Conservation (phyloP, 805 yeast species). For the Sugiyamaella lignohabitans region DNA sequence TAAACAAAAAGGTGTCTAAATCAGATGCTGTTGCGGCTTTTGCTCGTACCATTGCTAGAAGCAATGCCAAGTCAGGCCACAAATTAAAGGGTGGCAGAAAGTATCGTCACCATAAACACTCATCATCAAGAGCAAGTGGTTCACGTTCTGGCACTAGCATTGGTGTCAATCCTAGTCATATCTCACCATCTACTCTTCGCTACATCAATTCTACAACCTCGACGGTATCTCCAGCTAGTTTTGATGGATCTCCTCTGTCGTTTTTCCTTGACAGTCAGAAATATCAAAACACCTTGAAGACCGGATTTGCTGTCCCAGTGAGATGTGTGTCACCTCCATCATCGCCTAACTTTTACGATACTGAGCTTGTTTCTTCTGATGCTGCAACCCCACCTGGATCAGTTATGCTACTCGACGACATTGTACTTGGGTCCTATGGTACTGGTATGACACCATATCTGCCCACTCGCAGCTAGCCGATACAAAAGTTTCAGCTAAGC, state of each 20-base stretch:
- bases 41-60: slow-evolving; percentile 21
- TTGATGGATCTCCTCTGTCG: slow-evolving; percentile 1
- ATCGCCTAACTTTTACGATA: slow-evolving; percentile 7
- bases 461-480: slow-evolving; percentile 11
- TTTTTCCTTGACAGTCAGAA: slow-evolving; percentile 5
- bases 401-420: slow-evolving; percentile 18
- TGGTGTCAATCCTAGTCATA: background rate
- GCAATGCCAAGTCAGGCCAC: slow-evolving; percentile 7
- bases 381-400: slow-evolving; percentile 25
- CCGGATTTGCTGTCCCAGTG: slow-evolving; percentile 3
- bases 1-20: slow-evolving; percentile 5
- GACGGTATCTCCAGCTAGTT: background rate
- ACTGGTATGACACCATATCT: slow-evolving; percentile 27
- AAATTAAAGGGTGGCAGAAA: background rate
- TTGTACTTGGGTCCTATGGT: slow-evolving; percentile 12
- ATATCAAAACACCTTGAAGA: slow-evolving; percentile 6
- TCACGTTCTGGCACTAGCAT: too few relatives aligned
- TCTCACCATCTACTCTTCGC: slow-evolving; percentile 6
- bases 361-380: slow-evolving; percentile 4
- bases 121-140: background rate
- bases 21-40: slow-evolving; percentile 23
- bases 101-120: background rate
- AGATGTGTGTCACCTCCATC: slow-evolving; percentile 8
- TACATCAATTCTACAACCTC: background rate
- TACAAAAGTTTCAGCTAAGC: too few relatives aligned